Evolutionary conservation across 2,329 filamentous ascomycete species (phyloP).

Genomic region (Sodiomyces alkalinus): DNA sequence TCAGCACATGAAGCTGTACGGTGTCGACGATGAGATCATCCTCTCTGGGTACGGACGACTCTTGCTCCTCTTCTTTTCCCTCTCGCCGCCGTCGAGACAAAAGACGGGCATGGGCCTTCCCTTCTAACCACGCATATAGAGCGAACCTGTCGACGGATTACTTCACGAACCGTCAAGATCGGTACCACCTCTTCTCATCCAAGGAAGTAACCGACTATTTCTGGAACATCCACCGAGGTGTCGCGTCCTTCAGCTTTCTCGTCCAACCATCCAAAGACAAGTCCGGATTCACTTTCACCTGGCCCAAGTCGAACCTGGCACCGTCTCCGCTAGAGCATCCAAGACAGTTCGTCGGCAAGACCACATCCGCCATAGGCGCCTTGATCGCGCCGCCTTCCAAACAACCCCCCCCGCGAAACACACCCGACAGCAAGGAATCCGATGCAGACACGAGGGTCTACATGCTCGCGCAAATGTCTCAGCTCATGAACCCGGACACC

Average conservation of each 20-base stretch:
- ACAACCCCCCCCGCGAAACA: slow-evolving; percentile 5
- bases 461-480: slow-evolving; percentile 75
- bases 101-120: no score
- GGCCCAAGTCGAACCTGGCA: slow-evolving; percentile 61
- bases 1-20: slow-evolving; percentile 98
- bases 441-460: slow-evolving; percentile 76
- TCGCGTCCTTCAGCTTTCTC: slow-evolving; percentile 69
- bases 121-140: no score
- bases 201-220: slow-evolving; percentile 73
- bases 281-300: slow-evolving; percentile 47
- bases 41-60: slow-evolving; percentile 55
- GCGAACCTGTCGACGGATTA: slow-evolving; percentile 90
- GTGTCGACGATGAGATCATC: slow-evolving; percentile 88
- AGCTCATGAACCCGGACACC: slow-evolving; percentile 60
- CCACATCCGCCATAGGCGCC: slow-evolving; percentile 50
- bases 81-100: no score
- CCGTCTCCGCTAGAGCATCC: slow-evolving; percentile 62
- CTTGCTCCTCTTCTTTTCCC: no score
- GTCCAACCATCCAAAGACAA: slow-evolving; percentile 46
- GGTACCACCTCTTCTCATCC: slow-evolving; percentile 83
- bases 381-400: slow-evolving; percentile 34
- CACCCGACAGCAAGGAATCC: slow-evolving; percentile 8
- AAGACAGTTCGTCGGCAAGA: slow-evolving; percentile 50
- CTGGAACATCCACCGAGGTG: slow-evolving; percentile 56
- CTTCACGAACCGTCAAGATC: slow-evolving; percentile 88